Evolutionary conservation across 1,284 basidiomycete genomes (phyloP).

Genomic region (Dichomitus squalens): DNA sequence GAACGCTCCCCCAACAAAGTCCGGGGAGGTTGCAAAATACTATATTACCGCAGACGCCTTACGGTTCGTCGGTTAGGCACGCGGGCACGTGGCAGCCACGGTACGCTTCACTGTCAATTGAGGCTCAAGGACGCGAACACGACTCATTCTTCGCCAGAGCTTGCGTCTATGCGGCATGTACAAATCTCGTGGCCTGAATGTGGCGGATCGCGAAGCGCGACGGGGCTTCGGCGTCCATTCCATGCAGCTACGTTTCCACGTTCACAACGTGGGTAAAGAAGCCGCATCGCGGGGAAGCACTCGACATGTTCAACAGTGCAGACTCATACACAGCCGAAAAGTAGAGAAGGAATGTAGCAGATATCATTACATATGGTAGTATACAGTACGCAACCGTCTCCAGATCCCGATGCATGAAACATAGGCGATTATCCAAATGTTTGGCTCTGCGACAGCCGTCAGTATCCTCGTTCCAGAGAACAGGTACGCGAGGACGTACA

Average conservation of each 20-base stretch:
- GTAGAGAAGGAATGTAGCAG: slow-evolving; percentile 5
- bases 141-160: background rate
- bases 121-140: background rate
- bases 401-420: slow-evolving; percentile 3
- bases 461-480: slow-evolving; percentile 16
- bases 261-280: slow-evolving; percentile 8
- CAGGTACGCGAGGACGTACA: slow-evolving; percentile 43
- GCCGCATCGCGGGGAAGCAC: slow-evolving; percentile 2
- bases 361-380: slow-evolving; percentile 20
- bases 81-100: background rate
- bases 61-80: slow-evolving; percentile 69
- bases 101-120: too few species aligned
- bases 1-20: slow-evolving; percentile 57
- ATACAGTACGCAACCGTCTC: slow-evolving; percentile 15
- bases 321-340: slow-evolving; percentile 5
- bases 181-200: background rate
- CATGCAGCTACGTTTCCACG: background rate
- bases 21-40: slow-evolving; percentile 77
- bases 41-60: slow-evolving; percentile 75
- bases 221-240: slow-evolving; percentile 2
- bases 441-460: slow-evolving; percentile 59
- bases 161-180: slow-evolving; percentile 1
- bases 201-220: background rate
- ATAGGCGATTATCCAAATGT: slow-evolving; percentile 62
- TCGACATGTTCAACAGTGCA: background rate